Evolutionary conservation across 805 yeast species (phyloP).

Genomic region (Candida morakotiae): DNA sequence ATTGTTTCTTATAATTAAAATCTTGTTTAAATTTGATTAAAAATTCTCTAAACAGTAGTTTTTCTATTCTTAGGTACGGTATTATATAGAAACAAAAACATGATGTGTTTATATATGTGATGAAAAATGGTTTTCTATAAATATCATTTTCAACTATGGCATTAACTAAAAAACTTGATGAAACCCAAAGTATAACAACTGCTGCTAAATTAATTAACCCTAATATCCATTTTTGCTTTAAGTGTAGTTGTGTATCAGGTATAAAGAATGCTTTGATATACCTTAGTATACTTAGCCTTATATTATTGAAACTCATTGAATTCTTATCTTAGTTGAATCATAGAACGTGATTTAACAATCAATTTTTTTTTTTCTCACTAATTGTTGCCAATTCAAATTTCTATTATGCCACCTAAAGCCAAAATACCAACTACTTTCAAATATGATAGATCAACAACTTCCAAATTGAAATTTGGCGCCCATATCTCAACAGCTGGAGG

Average conservation of each 20-base stretch:
- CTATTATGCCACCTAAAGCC: neutral
- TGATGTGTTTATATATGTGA: slow-evolving; percentile 88
- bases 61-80: slow-evolving; percentile 45
- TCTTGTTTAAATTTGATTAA: slow-evolving; percentile 19
- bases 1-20: slow-evolving; percentile 12
- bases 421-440: slow-evolving; percentile 12
- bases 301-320: slow-evolving; percentile 4
- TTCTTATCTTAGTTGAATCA: too few species aligned
- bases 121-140: slow-evolving; percentile 86
- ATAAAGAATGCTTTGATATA: slow-evolving; percentile 16
- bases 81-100: slow-evolving; percentile 75
- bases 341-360: slow-evolving; percentile 2
- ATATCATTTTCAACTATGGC: slow-evolving; percentile 62
- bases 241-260: slow-evolving; percentile 20
- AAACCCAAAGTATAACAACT: slow-evolving; percentile 87
- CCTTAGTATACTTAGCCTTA: slow-evolving; percentile 6
- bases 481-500: slow-evolving; percentile 87
- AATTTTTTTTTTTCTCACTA: neutral
- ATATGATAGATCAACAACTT: slow-evolving; percentile 12
- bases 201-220: slow-evolving; percentile 71
- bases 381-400: neutral
- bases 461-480: slow-evolving; percentile 67
- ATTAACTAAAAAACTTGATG: slow-evolving; percentile 82
- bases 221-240: slow-evolving; percentile 58
- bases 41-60: slow-evolving; percentile 19